Conservation (phyloP, 768 basidiomycete species). For the Neoboletus brunneissimus region DNA sequence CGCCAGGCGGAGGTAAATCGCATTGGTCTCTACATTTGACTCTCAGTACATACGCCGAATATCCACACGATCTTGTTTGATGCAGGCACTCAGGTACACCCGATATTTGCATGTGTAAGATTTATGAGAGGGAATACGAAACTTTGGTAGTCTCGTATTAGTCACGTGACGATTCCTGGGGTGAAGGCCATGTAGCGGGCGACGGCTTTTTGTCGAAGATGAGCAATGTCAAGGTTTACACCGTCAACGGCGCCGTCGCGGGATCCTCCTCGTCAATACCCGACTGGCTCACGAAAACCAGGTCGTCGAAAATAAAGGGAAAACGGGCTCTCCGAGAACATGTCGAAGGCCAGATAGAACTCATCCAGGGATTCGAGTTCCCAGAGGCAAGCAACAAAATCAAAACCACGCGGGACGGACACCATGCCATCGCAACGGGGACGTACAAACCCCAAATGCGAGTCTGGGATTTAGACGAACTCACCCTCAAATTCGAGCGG, state of each 20-base stretch:
- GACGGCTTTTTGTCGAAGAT: conserved; percentile 11
- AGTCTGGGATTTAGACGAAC: conserved; percentile 91
- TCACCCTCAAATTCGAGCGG: conserved; percentile 92
- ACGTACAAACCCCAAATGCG: conserved; percentile 97
- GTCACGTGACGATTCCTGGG: conserved; percentile 17
- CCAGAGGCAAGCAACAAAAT: conserved; percentile 93
- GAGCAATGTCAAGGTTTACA: conserved; percentile 78
- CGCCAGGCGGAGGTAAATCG: conserved; percentile 7
- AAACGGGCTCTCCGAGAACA: conserved; percentile 70
- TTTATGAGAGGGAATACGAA: neutral
- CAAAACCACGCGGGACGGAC: conserved; percentile 88
- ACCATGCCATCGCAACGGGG: conserved; percentile 91
- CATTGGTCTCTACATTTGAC: conserved; percentile 2
- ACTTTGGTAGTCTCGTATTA: neutral
- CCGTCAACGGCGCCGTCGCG: conserved; percentile 88
- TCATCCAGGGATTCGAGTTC: conserved; percentile 95
- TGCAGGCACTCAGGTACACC: neutral
- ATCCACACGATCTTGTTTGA: conserved; percentile 18
- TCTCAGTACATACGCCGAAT: conserved; percentile 20
- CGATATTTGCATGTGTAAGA: no score
- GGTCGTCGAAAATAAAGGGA: conserved; percentile 50
- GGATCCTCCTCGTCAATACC: conserved; percentile 90
- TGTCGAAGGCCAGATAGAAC: conserved; percentile 80
- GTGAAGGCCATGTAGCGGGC: neutral
- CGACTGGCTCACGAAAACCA: conserved; percentile 84